These are phyloP conservation scores for Telfairia occidentalis DNA, from an alignment of 331 rosid genomes.

Conservation along the genomic window DNA sequence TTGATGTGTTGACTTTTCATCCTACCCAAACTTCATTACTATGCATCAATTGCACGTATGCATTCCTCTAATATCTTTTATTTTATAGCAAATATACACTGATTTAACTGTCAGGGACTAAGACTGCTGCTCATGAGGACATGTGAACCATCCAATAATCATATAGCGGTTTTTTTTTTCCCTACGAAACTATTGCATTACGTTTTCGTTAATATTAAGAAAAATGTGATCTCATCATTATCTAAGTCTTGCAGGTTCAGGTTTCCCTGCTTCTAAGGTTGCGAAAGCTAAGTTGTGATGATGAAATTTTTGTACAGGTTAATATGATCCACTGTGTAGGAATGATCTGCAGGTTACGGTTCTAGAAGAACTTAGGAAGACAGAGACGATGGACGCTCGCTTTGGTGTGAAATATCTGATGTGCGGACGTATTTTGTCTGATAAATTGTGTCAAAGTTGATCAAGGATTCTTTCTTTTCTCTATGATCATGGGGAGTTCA, in stretches of 20 bases:
- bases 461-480: too few species aligned
- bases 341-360: constrained; percentile 21
- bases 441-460: too few species aligned
- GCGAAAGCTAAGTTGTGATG: constrained; percentile 30
- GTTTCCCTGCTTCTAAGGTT: constrained; percentile 34
- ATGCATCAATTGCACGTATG: background rate
- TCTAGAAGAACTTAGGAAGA: background rate
- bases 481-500: too few species aligned
- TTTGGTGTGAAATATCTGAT: background rate
- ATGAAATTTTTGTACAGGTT: constrained; percentile 74
- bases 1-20: background rate
- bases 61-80: constrained; percentile 5
- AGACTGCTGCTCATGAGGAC: constrained; percentile 32
- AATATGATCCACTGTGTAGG: constrained; percentile 8
- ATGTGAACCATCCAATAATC: constrained; percentile 27
- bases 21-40: background rate
- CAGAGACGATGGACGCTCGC: background rate
- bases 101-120: constrained; percentile 37
- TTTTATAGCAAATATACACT: constrained; percentile 15
- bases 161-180: constrained; percentile 23
- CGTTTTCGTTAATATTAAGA: background rate
- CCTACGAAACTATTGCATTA: background rate
- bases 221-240: constrained; percentile 3
- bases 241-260: constrained; percentile 64
- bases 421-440: too few species aligned